Evolutionary conservation across 495 filamentous ascomycete species (phyloP), one percentile per base, ranked within the genome.

Genomic region (Aspergillus mulundensis): DNA sequence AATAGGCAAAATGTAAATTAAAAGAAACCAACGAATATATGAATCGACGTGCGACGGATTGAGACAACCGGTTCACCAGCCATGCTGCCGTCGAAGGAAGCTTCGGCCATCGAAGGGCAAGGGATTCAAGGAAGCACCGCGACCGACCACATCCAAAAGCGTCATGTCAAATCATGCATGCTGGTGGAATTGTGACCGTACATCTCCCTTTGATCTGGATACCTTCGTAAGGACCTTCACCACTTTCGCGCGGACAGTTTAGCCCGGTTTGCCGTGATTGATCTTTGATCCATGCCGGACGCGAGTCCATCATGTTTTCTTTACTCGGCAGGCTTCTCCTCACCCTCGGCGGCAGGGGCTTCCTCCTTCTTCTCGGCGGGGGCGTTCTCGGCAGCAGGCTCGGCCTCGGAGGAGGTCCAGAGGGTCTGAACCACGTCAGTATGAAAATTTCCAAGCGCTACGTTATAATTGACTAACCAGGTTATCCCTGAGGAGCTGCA

Each of bases 401-500:
- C 94, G 56, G 91, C 89, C 82, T 98, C 95, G 60, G 94, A 97
- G 18, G 93, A 97, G 67, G 94, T 97, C 94, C 94, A 98, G 76
- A 98, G 93, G 56, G 94, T 98, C 94, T 98, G 67, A 12, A 46
- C 36, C 30, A 19, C 47, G 47, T 78, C 59, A 76, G 64, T n/a
- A 56, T 23, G 15, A 24, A 32, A 10, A 21, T 5, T 8, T 7
- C 23, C n/a, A 28, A 21, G 42, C 3, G 1, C 7, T 4, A 44
- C 16, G 10, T 7, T 1, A 32, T 7, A 23, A 25, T 23, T 83
- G 16, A 53, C 90, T 67, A 86, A 97, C 94, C 76, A 98, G 74
- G 82, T 98, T 98, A 81, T 98, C 94, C 70, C 94, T 85, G 70
- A 98, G 86, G 58, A 98, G 88, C 79, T 98, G 94, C 94, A 98